Evolutionary conservation across 2,329 filamentous ascomycete species (phyloP).

Genomic region (Colletotrichum salicis): DNA sequence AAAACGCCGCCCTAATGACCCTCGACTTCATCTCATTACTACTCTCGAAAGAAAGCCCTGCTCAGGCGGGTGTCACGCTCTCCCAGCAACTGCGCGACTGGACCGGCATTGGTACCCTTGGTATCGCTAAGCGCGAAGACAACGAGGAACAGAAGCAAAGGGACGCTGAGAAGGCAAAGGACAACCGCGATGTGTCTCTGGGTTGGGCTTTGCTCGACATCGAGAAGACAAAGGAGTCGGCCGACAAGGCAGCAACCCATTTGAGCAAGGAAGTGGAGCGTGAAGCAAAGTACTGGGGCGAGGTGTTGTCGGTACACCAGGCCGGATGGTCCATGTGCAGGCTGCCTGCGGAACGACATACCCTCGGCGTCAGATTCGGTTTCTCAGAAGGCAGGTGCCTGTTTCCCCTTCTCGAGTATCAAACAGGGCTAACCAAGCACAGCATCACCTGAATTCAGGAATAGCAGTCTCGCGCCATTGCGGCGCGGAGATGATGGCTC

Average conservation of each 20-base stretch:
- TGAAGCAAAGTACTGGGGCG: conserved; percentile 90
- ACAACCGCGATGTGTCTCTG: conserved; percentile 66
- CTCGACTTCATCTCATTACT: conserved; percentile 87
- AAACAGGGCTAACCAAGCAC: conserved; percentile 42
- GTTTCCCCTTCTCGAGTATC: not conserved
- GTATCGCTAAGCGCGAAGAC: conserved; percentile 71
- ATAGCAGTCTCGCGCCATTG: conserved; percentile 84
- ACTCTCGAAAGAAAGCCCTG: conserved; percentile 82
- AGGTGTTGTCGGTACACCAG: conserved; percentile 82
- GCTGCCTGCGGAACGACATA: conserved; percentile 77
- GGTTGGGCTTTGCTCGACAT: conserved; percentile 86
- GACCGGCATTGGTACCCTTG: conserved; percentile 80
- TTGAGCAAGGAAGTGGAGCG: conserved; percentile 80
- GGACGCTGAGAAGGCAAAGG: conserved; percentile 49
- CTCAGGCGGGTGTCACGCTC: conserved; percentile 75
- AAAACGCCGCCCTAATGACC: conserved; percentile 73
- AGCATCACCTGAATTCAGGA: conserved; percentile 67
- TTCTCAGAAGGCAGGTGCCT: conserved; percentile 74
- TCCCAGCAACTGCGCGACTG: conserved; percentile 76
- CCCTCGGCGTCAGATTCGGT: conserved; percentile 87
- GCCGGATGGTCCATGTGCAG: conserved; percentile 88
- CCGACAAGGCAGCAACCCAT: conserved; percentile 76
- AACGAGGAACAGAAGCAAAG: conserved; percentile 53
- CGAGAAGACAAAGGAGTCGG: conserved; percentile 77
- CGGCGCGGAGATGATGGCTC: conserved; percentile 78